Base-by-base conservation (phyloP, 129 eudicot genomes). In the Rutidosis leptorrhynchoides region DNA sequence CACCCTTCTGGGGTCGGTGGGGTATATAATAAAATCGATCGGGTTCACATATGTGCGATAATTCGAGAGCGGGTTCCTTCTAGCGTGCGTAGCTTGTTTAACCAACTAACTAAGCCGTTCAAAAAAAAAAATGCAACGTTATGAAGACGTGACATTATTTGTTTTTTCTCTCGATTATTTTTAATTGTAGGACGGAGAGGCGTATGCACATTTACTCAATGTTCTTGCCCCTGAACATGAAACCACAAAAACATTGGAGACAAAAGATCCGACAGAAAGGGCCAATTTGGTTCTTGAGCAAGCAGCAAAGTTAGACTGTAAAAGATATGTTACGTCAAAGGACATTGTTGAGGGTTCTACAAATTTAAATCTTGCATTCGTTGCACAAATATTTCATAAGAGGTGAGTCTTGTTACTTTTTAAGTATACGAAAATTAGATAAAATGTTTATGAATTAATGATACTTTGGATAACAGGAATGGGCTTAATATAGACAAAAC, bases 321-420 rank as follows among this genome's bases (percentile, higher is more conserved):
- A 81, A 78, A 76, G 78, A 79, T 85, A 81, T 57, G 81, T 85
- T 64, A 81, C 84, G 16, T 75, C 90, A 6, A 76, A 79, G 61
- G 90, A 85, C 33, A 85, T 85, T 52, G 87, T 85, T 22, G 90
- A 85, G 19, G 87, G 90, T 9, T 81, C 90, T 43, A 68, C 90
- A 65, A 85, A 85, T 43, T 65, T 85, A 65, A 85, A 85, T 85
- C 84, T 85, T 72, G 83, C 87, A 27, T 82, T 85, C 66, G 90
- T 85, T 65, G 90, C 90, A 11, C 82, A 85, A 69, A 81, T 85
- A 48, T 85, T 85, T 72, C 87, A 85, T 14, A 72, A 85, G 10
- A 78, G 90, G 90, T 76, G 59, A 58, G 83, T 58, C 55, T 26
- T 58, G 65, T 58, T 40, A 69, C 54, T 37, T 33, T 25, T 58